A percentile compares a stretch with the other conserved stretches of the same genome.
These are phyloP conservation scores for Neospora caninum DNA, from an alignment of 169 alveolate genomes.

Conservation along the genomic window DNA sequence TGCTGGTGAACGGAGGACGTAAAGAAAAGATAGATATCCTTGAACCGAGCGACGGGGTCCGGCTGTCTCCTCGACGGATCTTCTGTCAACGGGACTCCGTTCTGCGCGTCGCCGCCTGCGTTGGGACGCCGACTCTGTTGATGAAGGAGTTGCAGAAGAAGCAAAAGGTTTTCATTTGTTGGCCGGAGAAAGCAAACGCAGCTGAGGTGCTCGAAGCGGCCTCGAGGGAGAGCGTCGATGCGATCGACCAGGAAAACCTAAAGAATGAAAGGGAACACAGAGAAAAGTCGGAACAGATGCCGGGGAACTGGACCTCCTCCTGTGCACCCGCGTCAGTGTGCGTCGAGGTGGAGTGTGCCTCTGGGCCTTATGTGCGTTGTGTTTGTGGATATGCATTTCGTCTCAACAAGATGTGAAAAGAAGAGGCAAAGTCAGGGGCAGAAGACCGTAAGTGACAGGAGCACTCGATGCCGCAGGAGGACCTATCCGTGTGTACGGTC, in stretches of 20 bases:
- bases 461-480: background rate
- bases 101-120: slow-evolving; percentile 76
- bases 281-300: too few species aligned
- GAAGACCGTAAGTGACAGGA: background rate
- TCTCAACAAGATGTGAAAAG: too few species aligned
- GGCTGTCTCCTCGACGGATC: background rate
- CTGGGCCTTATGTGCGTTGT: too few species aligned
- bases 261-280: background rate
- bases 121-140: slow-evolving; percentile 77
- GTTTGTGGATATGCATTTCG: too few species aligned
- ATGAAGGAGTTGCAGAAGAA: slow-evolving; percentile 68
- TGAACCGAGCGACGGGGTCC: slow-evolving; percentile 58
- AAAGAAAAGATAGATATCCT: slow-evolving; percentile 36
- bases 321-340: too few species aligned
- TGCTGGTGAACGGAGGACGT: slow-evolving; percentile 18
- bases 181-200: slow-evolving; percentile 75
- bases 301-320: too few species aligned
- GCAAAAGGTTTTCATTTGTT: slow-evolving; percentile 67
- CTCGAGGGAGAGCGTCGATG: slow-evolving; percentile 67
- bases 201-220: slow-evolving; percentile 73
- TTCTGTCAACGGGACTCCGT: background rate
- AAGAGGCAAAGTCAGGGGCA: background rate
- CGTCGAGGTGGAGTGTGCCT: too few species aligned
- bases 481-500: slow-evolving; percentile 1
- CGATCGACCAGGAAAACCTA: slow-evolving; percentile 72